Evolutionary conservation across 2,329 filamentous ascomycete genomes (phyloP).

Genomic region (Diaporthe humulicola): DNA sequence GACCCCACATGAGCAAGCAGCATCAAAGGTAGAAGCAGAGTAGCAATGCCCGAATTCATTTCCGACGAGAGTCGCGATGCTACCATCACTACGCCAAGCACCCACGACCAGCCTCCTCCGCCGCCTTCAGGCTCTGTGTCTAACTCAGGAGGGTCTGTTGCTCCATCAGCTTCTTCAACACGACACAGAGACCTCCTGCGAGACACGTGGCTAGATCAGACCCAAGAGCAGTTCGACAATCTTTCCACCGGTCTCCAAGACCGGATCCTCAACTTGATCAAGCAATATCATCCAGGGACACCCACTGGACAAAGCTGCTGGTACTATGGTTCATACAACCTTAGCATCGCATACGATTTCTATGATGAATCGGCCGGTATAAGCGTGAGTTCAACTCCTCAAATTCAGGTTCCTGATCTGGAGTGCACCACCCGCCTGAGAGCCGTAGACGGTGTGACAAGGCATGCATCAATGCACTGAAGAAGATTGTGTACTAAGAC

Average conservation of each 20-base stretch:
- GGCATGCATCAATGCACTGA: background rate
- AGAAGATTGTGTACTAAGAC: background rate
- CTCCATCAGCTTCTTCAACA: background rate
- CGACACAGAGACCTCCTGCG: slow-evolving; percentile 3
- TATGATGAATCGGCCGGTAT: background rate
- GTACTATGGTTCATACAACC: slow-evolving; percentile 16
- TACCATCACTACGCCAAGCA: background rate
- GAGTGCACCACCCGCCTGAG: background rate
- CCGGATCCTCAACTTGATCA: background rate
- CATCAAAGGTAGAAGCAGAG: background rate
- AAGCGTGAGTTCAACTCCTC: background rate
- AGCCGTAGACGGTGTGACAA: background rate
- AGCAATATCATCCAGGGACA: background rate
- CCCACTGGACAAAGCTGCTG: background rate
- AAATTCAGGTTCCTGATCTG: background rate
- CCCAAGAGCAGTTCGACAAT: background rate
- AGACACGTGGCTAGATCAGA: background rate
- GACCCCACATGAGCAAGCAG: background rate
- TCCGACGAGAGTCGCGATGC: background rate
- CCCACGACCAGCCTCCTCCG: background rate
- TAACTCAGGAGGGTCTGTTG: background rate
- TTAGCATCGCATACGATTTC: background rate
- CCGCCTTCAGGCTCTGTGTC: background rate
- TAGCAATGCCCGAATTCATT: background rate
- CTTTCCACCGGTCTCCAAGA: background rate